These are phyloP conservation scores for Saccharomycopsis babjevae DNA, from an alignment of 805 yeast genomes.

Conservation along the genomic window DNA sequence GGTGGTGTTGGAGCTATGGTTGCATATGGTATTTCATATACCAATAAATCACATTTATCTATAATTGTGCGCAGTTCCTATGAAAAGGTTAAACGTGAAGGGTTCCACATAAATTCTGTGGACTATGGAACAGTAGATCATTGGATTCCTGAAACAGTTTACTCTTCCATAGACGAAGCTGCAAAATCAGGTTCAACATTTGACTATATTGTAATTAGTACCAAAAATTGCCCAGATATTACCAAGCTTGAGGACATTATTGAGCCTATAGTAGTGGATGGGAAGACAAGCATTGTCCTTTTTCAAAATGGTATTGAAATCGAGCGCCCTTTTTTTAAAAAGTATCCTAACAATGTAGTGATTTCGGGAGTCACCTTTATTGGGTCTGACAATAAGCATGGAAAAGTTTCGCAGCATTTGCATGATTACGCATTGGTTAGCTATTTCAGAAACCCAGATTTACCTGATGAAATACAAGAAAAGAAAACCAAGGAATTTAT, in stretches of 20 bases:
- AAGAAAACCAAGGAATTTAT: conserved; percentile 32
- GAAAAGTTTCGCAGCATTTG: conserved; percentile 39
- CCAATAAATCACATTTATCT: conserved; percentile 42
- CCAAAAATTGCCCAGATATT: conserved; percentile 62
- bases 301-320: conserved; percentile 61
- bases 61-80: conserved; percentile 57
- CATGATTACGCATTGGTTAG: conserved; percentile 42
- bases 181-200: conserved; percentile 24
- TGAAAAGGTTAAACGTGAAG: conserved; percentile 37
- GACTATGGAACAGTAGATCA: conserved; percentile 46
- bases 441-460: conserved; percentile 34
- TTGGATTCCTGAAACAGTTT: conserved; percentile 47
- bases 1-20: conserved; percentile 82
- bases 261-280: conserved; percentile 35
- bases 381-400: conserved; percentile 44
- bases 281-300: conserved; percentile 38
- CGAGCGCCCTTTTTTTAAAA: conserved; percentile 41
- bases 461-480: conserved; percentile 24
- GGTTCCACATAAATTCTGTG: conserved; percentile 48
- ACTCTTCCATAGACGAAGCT: conserved; percentile 37
- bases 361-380: conserved; percentile 56
- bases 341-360: conserved; percentile 38
- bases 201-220: conserved; percentile 52
- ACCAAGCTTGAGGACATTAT: conserved; percentile 41
- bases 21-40: conserved; percentile 47